Percentiles rank a stretch among this genome's conserved stretches.
Conservation (phyloP, 441 rosid species). For the Bocquillonia castaneifolia region DNA sequence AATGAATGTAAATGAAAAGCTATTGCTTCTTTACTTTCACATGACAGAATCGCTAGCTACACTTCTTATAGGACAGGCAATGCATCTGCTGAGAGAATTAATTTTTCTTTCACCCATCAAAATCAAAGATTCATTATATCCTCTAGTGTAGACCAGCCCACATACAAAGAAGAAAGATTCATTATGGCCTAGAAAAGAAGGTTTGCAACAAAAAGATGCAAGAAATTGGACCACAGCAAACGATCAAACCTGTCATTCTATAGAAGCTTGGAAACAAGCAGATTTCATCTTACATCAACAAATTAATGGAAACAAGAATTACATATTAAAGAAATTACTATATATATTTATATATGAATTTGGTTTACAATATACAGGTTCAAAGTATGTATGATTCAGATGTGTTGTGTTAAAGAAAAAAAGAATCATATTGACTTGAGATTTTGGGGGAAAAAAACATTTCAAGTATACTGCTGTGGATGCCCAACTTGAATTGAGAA, state of each 20-base stretch:
- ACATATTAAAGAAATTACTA: slow-evolving; percentile 14
- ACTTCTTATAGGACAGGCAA: not conserved
- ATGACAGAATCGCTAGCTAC: not conserved
- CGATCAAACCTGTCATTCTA: slow-evolving; percentile 14
- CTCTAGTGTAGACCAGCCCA: not conserved
- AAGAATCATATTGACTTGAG: slow-evolving; percentile 21
- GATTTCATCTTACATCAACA: not conserved
- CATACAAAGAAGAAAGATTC: no score
- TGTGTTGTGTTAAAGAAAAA: slow-evolving; percentile 7
- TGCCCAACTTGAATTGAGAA: slow-evolving; percentile 12
- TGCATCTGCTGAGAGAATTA: not conserved
- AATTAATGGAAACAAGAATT: not conserved
- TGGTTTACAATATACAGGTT: slow-evolving; percentile 16
- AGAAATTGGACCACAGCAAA: slow-evolving; percentile 1
- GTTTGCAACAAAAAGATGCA: not conserved
- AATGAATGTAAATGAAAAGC: not conserved
- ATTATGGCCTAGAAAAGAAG: no score
- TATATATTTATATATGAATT: slow-evolving; percentile 1
- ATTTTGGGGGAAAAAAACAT: slow-evolving; percentile 21
- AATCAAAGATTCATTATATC: not conserved
- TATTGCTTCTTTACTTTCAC: not conserved
- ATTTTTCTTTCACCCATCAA: not conserved
- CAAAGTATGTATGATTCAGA: slow-evolving; percentile 5
- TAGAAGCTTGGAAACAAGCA: not conserved
- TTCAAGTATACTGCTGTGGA: slow-evolving; percentile 11